Percentiles rank a stretch among this genome's conserved stretches.
These are phyloP conservation scores for Rhodotorula sp. DNA, from an alignment of 1,284 basidiomycete genomes.

Conservation along the genomic window DNA sequence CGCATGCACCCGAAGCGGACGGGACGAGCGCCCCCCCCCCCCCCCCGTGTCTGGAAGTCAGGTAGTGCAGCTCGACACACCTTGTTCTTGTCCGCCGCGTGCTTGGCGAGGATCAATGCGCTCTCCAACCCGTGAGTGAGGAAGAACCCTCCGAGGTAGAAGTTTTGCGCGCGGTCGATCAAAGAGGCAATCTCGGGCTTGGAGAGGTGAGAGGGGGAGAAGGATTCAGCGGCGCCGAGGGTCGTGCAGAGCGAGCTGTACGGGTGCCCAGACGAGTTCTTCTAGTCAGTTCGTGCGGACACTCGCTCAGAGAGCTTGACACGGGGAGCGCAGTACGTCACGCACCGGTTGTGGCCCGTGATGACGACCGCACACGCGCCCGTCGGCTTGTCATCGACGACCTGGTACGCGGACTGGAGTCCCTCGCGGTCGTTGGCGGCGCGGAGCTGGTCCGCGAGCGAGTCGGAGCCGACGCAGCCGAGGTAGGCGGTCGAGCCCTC, in stretches of 20 bases:
- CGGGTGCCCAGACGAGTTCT: too few relatives aligned
- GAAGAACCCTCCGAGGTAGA: conserved; percentile 97
- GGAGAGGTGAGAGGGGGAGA: conserved; percentile 73
- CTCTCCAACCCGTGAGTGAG: conserved; percentile 84
- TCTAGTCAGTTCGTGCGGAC: neutral
- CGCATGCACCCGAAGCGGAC: too few relatives aligned
- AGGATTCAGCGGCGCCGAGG: conserved; percentile 85
- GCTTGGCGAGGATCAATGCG: conserved; percentile 72
- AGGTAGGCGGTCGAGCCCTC: conserved; percentile 90
- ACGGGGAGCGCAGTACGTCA: conserved; percentile 22
- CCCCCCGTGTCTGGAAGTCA: too few relatives aligned
- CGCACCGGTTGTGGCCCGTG: conserved; percentile 82
- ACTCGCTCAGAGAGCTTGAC: neutral
- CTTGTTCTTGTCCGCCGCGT: conserved; percentile 75
- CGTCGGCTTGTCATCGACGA: conserved; percentile 75
- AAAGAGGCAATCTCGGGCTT: conserved; percentile 73
- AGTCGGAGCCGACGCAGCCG: conserved; percentile 90
- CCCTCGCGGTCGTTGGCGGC: conserved; percentile 93
- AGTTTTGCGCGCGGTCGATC: conserved; percentile 76
- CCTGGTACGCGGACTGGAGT: conserved; percentile 82
- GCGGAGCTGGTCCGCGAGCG: conserved; percentile 82
- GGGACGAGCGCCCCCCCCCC: too few relatives aligned
- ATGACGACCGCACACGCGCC: conserved; percentile 96
- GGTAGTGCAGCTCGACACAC: too few relatives aligned
- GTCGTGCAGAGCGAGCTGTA: conserved; percentile 83